A percentile compares a stretch with the other conserved stretches of the same genome.
Conservation (phyloP, 257 asterid species). For the Paulownia fortunei region DNA sequence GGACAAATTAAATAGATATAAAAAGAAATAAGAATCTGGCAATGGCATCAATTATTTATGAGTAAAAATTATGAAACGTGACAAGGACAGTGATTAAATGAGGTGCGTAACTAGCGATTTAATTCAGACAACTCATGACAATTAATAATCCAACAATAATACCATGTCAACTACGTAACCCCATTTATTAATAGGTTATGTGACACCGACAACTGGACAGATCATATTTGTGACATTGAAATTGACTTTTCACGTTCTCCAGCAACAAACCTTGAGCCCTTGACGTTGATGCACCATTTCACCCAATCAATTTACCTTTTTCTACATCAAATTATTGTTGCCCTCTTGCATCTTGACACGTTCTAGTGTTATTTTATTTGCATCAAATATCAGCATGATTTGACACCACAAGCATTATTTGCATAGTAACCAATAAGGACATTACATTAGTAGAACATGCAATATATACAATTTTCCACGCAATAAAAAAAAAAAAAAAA, state of each 20-base stretch:
- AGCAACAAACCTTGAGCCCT: background rate
- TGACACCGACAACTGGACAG: background rate
- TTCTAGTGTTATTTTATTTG: background rate
- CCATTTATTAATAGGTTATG: background rate
- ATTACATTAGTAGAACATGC: background rate
- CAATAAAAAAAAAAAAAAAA: background rate
- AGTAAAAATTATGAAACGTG: background rate
- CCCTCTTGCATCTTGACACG: conserved; percentile 11
- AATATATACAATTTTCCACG: background rate
- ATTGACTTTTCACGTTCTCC: conserved; percentile 32
- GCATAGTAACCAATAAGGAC: background rate
- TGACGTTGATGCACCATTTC: conserved; percentile 13
- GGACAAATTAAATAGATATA: no score
- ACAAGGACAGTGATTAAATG: background rate
- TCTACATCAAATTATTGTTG: background rate
- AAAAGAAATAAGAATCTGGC: background rate
- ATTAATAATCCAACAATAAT: conserved; percentile 12
- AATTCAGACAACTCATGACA: background rate
- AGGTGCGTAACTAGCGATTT: background rate
- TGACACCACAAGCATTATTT: no score
- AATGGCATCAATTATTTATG: background rate
- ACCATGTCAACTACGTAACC: conserved; percentile 14
- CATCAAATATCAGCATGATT: conserved; percentile 16
- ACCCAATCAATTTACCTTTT: background rate
- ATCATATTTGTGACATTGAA: conserved; percentile 12